These are phyloP conservation scores for Podila verticillata DNA, from an alignment of 192 early-diverging fungal genomes.

Conservation along the genomic window DNA sequence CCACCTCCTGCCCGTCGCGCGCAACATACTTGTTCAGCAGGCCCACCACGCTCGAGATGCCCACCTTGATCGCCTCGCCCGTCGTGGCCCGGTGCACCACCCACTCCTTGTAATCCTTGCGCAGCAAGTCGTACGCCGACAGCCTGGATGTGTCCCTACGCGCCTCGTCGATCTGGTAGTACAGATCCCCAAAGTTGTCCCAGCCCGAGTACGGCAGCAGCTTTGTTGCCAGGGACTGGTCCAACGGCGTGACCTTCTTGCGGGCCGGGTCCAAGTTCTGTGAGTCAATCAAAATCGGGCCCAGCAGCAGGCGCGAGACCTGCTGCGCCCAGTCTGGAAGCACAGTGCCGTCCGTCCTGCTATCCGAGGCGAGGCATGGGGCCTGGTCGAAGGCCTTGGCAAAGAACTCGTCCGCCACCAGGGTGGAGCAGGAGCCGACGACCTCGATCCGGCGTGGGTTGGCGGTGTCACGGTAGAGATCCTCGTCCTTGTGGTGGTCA, in stretches of 20 bases:
- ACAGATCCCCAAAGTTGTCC: constrained; percentile 25
- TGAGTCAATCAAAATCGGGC: constrained; percentile 77
- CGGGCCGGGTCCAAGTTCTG: constrained; percentile 59
- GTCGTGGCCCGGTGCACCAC: constrained; percentile 52
- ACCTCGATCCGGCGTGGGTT: constrained; percentile 59
- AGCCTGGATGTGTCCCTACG: constrained; percentile 61
- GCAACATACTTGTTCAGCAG: constrained; percentile 58
- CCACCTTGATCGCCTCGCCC: constrained; percentile 53
- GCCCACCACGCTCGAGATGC: constrained; percentile 70
- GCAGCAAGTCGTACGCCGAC: constrained; percentile 60
- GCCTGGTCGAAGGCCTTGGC: constrained; percentile 12
- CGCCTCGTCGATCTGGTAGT: constrained; percentile 60
- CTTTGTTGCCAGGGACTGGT: constrained; percentile 51
- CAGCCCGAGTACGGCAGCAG: constrained; percentile 48
- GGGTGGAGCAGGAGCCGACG: constrained; percentile 68
- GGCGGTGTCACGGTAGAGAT: constrained; percentile 52
- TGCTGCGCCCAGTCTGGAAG: constrained; percentile 20
- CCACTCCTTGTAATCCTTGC: constrained; percentile 85
- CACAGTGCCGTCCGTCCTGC: background rate
- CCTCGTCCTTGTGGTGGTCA: constrained; percentile 80
- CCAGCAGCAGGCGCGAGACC: constrained; percentile 60
- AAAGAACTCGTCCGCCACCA: constrained; percentile 59
- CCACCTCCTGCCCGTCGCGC: constrained; percentile 50
- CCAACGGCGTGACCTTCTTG: constrained; percentile 58
- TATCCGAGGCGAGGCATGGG: background rate